phyloP scores from a whole-genome alignment of 2,329 filamentous ascomycete genomes.

The Keithomyces neogunnii region DNA sequence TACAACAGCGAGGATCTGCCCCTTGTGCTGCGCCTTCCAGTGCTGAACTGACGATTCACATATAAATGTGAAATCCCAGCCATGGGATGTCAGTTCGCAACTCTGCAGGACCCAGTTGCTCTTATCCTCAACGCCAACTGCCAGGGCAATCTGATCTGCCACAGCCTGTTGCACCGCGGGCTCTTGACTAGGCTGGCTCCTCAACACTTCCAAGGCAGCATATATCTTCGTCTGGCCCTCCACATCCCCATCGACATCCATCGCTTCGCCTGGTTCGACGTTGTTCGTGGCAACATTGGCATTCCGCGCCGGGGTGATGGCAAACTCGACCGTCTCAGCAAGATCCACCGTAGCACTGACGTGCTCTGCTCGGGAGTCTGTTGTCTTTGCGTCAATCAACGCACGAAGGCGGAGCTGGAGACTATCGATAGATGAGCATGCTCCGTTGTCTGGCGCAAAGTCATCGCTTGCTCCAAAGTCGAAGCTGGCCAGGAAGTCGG shows the following conservation, averaged over 20 bases:
- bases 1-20: constrained; percentile 29
- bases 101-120: constrained; percentile 40
- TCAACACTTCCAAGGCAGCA: constrained; percentile 34
- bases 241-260: constrained; percentile 7
- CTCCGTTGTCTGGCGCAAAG: constrained; percentile 12
- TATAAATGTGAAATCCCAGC: constrained; percentile 45
- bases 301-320: constrained; percentile 26
- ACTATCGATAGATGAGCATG: constrained; percentile 32
- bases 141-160: constrained; percentile 37
- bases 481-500: constrained; percentile 30
- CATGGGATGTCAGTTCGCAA: constrained; percentile 34
- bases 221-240: constrained; percentile 28
- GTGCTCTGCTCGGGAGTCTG: constrained; percentile 41
- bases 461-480: constrained; percentile 18
- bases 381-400: constrained; percentile 32
- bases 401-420: constrained; percentile 36
- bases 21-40: constrained; percentile 42
- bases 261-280: constrained; percentile 25
- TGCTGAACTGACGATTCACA: constrained; percentile 44
- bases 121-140: constrained; percentile 35
- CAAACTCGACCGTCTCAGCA: constrained; percentile 33
- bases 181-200: constrained; percentile 40
- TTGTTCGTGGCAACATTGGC: constrained; percentile 26
- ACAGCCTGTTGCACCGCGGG: constrained; percentile 40
- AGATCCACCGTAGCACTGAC: constrained; percentile 39